Conservation (phyloP, 2,329 filamentous ascomycete species). For the Penicillium sp. region DNA sequence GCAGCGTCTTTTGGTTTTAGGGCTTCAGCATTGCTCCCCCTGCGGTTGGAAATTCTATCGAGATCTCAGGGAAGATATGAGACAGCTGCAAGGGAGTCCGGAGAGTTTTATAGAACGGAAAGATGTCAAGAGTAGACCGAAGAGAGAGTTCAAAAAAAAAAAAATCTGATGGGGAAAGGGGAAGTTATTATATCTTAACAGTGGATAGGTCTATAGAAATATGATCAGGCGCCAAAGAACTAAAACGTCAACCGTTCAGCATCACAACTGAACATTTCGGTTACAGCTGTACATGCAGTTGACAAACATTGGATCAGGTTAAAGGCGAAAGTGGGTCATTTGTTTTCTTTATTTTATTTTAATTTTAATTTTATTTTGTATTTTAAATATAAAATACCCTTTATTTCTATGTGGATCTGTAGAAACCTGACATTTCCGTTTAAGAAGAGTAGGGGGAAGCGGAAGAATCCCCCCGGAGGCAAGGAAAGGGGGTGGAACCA, state of each 20-base stretch:
- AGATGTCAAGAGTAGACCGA: constrained; percentile 4
- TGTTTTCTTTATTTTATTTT: constrained; percentile 12
- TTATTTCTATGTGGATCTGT: constrained; percentile 11
- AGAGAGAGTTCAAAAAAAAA: constrained; percentile 9
- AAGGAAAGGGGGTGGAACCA: constrained; percentile 22
- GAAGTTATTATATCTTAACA: constrained; percentile 27
- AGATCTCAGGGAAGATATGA: constrained; percentile 22
- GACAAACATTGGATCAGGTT: constrained; percentile 36
- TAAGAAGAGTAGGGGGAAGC: constrained; percentile 13
- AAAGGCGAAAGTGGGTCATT: constrained; percentile 28
- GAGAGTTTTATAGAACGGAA: neutral
- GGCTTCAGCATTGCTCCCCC: constrained; percentile 30
- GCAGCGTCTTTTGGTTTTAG: constrained; percentile 20
- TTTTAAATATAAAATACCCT: neutral
- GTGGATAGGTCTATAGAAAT: constrained; percentile 34
- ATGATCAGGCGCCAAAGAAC: constrained; percentile 32
- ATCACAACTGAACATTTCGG: constrained; percentile 31
- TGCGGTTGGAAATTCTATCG: constrained; percentile 21
- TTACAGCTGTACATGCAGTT: constrained; percentile 39
- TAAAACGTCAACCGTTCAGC: constrained; percentile 33
- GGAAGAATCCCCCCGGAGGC: constrained; percentile 16
- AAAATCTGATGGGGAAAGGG: constrained; percentile 26
- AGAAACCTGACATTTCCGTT: constrained; percentile 11
- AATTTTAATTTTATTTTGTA: constrained; percentile 6
- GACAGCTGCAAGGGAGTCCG: constrained; percentile 25